These are phyloP conservation scores for Penicillium sumatraense DNA, from an alignment of 2,329 filamentous ascomycete genomes.

Conservation along the genomic window DNA sequence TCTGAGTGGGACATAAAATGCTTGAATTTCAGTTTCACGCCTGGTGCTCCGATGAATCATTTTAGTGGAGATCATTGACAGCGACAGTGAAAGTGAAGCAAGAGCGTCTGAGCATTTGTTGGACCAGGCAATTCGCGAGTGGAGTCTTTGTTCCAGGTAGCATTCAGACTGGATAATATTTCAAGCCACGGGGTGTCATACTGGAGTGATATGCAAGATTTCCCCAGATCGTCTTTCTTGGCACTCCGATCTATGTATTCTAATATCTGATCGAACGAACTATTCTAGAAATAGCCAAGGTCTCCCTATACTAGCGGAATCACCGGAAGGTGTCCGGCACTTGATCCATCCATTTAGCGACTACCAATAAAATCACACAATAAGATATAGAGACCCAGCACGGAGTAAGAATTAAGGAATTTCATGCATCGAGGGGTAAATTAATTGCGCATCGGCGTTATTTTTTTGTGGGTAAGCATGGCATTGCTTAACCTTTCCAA, in stretches of 20 bases:
- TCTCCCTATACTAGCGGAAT: not conserved
- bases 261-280: not conserved
- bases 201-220: not conserved
- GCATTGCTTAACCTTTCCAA: not conserved
- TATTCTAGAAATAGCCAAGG: not conserved
- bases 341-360: not conserved
- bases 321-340: not conserved
- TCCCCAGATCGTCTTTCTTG: conserved; percentile 2
- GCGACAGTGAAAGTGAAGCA: no score
- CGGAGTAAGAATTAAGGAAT: not conserved
- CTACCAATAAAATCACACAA: not conserved
- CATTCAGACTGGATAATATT: not conserved
- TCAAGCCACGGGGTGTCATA: not conserved
- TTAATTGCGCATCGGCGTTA: not conserved
- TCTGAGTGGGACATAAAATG: no score
- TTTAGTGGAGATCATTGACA: no score
- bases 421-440: not conserved
- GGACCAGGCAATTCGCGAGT: no score
- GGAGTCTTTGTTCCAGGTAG: not conserved
- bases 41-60: no score
- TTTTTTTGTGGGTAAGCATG: not conserved
- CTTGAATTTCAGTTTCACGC: no score
- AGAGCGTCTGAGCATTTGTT: no score
- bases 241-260: not conserved
- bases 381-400: not conserved